Evolutionary conservation across 2,329 filamentous ascomycete genomes (phyloP).

Genomic region (Xylaria sp.): DNA sequence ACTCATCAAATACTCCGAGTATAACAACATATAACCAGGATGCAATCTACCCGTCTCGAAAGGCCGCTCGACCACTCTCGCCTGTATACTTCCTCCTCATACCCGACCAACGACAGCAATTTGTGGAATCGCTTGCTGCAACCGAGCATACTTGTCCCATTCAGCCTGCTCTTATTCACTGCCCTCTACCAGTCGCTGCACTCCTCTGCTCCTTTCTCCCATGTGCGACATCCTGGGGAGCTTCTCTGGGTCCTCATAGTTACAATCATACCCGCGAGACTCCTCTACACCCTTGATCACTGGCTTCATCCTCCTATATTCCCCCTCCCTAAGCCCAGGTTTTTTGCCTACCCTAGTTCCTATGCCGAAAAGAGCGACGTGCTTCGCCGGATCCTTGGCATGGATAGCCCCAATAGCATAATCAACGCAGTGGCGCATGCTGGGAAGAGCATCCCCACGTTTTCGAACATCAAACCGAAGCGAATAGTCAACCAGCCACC

Average conservation of each 20-base stretch:
- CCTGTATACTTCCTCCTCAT: conserved; percentile 39
- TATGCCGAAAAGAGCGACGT: conserved; percentile 72
- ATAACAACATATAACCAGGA: conserved; percentile 45
- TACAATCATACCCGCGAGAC: conserved; percentile 63
- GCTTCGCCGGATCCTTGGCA: conserved; percentile 71
- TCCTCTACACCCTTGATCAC: conserved; percentile 68
- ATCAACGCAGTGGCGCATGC: conserved; percentile 69
- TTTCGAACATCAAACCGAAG: conserved; percentile 62
- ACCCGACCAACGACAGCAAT: conserved; percentile 40
- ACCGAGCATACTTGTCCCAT: conserved; percentile 52
- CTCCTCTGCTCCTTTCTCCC: conserved; percentile 45
- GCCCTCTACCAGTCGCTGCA: conserved; percentile 53
- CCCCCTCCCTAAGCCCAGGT: conserved; percentile 52
- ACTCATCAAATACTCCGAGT: conserved; percentile 1
- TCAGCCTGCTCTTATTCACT: conserved; percentile 51
- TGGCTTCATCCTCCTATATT: conserved; percentile 63
- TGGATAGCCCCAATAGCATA: conserved; percentile 65
- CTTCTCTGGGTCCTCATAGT: conserved; percentile 72
- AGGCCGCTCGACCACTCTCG: conserved; percentile 48
- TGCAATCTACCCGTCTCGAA: conserved; percentile 53
- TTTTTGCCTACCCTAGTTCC: conserved; percentile 53
- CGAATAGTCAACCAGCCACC: conserved; percentile 60
- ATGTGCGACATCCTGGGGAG: conserved; percentile 54
- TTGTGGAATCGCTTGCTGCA: conserved; percentile 51
- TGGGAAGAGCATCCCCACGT: conserved; percentile 64